A percentile compares a stretch with the other conserved stretches of the same genome.
Evolutionary conservation across 164 flowering plant species (phyloP).

Genomic region (Berberis thunbergii): DNA sequence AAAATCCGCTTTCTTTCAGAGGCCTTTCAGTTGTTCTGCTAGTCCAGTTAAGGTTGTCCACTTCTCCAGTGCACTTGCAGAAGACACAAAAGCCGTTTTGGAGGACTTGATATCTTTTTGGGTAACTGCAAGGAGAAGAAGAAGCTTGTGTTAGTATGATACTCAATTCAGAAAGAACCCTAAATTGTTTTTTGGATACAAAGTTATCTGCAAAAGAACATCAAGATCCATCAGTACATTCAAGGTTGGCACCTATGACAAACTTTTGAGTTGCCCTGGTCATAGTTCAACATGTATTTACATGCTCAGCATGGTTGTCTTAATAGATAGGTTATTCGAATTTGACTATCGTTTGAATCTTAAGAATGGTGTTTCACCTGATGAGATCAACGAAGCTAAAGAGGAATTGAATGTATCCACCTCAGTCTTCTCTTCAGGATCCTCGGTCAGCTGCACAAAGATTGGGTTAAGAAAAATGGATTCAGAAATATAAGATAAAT

Average conservation of each 20-base stretch:
- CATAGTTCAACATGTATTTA: too few species aligned
- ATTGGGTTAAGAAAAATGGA: background rate
- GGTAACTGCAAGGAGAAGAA: conserved; percentile 31
- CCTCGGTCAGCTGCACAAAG: conserved; percentile 48
- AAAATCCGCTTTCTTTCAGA: conserved; percentile 23
- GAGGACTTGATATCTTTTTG: conserved; percentile 52
- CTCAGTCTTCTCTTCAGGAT: conserved; percentile 52
- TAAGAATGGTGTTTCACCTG: conserved; percentile 29
- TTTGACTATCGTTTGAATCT: background rate
- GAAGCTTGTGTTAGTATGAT: too few species aligned
- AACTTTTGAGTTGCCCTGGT: too few species aligned
- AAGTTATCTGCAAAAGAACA: too few species aligned
- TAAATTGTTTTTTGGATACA: too few species aligned
- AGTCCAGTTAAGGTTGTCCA: conserved; percentile 71
- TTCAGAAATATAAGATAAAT: background rate
- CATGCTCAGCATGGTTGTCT: too few species aligned
- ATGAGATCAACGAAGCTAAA: conserved; percentile 53
- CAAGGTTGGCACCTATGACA: too few species aligned
- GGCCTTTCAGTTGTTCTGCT: conserved; percentile 60
- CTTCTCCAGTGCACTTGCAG: conserved; percentile 69
- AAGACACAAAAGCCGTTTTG: conserved; percentile 51
- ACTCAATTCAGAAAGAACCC: too few species aligned
- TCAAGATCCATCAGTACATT: too few species aligned
- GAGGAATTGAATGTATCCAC: conserved; percentile 62
- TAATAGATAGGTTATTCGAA: too few species aligned